Evolutionary conservation across 805 yeast species (phyloP), one percentile per base, ranked within the genome.

Genomic region (Kodamaea kakaduensis): DNA sequence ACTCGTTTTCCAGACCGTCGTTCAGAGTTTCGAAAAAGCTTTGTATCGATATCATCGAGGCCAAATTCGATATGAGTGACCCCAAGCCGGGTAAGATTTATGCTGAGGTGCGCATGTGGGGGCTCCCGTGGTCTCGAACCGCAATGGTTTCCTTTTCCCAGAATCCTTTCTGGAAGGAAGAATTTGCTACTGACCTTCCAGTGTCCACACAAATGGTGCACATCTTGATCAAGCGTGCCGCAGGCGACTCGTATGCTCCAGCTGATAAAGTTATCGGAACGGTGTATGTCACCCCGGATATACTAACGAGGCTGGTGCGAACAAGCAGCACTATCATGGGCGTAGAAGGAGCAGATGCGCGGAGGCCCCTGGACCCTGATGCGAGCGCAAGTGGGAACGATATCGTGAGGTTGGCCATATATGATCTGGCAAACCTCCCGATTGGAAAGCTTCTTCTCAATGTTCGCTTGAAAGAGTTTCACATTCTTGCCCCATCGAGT

Each of bases 151-250:
- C 66, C 23, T 62, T 71, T 30, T 46, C 56, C 1, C 34, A 37
- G 3, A 69, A 70, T 36, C 89, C 95, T 1, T 85, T 85, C 52
- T 89, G 96, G 93, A 77, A 88, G 51, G 96, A 89, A 50, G 75
- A 69, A 29, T 83, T 84, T 50, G 60, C 71, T 2, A 61, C 83
- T n/a, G 75, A 78, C 33, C 61, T 80, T 26, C 81, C 84, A 0
- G 62, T 74, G 5, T 61, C 69, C 29, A 76, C 78, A 3, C 75
- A 69, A 48, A 68, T 65, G 52, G 65, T 77, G 44, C 75, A 64
- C 44, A 67, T 76, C 10, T 57, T 64, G 31, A 64, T 76, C 37
- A 78, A 64, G 47, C 58, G 55, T 28, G 52, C 63, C 32, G 31
- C 52, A 5, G 55, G 42, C n/a, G 41, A 47, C 9, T 41, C 52